These are phyloP conservation scores for Nicotiana noctiflora DNA, from an alignment of 257 asterid genomes.

Conservation along the genomic window DNA sequence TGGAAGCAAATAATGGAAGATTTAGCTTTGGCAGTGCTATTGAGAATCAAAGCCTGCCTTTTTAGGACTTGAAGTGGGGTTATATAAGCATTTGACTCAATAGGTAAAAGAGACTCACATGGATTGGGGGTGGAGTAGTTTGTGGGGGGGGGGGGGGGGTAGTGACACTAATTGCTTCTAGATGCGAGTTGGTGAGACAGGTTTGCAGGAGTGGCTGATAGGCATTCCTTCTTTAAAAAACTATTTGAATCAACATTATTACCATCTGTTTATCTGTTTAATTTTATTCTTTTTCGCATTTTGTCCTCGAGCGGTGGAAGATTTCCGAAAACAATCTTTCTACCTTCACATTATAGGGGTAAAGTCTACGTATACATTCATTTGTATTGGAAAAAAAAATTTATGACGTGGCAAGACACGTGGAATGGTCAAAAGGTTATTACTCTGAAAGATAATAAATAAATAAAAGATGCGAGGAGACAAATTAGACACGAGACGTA, in stretches of 20 bases:
- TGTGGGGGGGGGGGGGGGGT: background rate
- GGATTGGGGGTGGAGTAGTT: background rate
- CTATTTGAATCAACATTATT: background rate
- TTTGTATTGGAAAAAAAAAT: too few species aligned
- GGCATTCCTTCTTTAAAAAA: background rate
- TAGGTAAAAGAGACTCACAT: background rate
- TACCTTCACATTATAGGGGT: too few species aligned
- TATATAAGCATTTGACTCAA: conserved; percentile 49
- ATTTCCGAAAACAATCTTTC: too few species aligned
- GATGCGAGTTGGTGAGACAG: conserved; percentile 96
- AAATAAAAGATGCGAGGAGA: too few species aligned
- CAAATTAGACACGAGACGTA: too few species aligned
- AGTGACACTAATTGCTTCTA: conserved; percentile 52
- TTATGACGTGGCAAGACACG: too few species aligned
- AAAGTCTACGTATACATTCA: too few species aligned
- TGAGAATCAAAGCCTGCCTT: conserved; percentile 40
- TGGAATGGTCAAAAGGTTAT: too few species aligned
- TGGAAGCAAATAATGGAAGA: background rate
- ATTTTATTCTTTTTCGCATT: background rate
- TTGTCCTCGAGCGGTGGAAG: too few species aligned
- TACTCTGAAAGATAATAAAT: too few species aligned
- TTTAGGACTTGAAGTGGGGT: conserved; percentile 34
- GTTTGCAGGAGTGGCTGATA: conserved; percentile 52
- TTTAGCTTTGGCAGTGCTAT: conserved; percentile 21
- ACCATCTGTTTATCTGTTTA: background rate